Percentiles rank a stretch among this genome's conserved stretches.
phyloP scores from a whole-genome alignment of 345 rosid genomes.

The Jatropha curcas region DNA sequence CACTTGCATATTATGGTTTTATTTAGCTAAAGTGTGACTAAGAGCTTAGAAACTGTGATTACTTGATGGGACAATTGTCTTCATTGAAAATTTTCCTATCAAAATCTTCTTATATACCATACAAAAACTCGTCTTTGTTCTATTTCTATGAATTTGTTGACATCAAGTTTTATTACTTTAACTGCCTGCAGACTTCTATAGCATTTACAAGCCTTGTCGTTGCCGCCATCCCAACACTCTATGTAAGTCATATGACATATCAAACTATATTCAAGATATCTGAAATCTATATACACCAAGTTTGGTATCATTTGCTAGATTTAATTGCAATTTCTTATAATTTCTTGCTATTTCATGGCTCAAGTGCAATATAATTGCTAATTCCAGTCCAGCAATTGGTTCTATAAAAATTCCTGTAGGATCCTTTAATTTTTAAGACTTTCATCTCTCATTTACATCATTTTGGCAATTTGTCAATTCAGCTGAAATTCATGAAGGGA shows the following conservation, averaged over 20 bases:
- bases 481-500: background rate
- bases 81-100: background rate
- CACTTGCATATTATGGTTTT: background rate
- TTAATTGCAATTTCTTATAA: background rate
- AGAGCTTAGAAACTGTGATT: background rate
- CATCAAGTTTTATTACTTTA: slow-evolving; percentile 2
- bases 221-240: slow-evolving; percentile 77
- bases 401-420: background rate
- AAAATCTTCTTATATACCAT: background rate
- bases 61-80: background rate
- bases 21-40: background rate
- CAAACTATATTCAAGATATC: slow-evolving; percentile 52
- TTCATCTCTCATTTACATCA: background rate
- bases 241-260: slow-evolving; percentile 48
- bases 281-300: background rate
- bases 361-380: background rate
- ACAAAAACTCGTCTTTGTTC: background rate
- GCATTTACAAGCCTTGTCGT: slow-evolving; percentile 78
- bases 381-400: background rate
- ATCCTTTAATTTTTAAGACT: background rate
- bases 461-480: background rate
- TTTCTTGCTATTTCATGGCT: background rate
- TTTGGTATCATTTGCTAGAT: background rate
- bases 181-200: slow-evolving; percentile 65
- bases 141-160: slow-evolving; percentile 10